phyloP scores from a whole-genome alignment of 2,329 filamentous ascomycete species.

The Fusarium papillatum region DNA sequence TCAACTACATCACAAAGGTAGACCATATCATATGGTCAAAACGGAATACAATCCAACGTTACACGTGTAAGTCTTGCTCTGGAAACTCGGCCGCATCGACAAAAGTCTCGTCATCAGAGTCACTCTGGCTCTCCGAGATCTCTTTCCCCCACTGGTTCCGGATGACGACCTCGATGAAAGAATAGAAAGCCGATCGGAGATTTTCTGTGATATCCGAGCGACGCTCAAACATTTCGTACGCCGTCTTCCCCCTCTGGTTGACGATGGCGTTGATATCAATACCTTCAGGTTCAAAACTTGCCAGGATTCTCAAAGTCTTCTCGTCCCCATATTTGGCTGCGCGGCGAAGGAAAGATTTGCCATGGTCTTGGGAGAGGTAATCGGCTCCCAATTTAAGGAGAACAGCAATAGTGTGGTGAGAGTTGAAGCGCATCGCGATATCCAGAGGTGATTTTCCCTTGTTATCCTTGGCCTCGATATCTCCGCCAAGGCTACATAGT shows the following conservation, averaged over 20 bases:
- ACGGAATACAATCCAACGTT: background rate
- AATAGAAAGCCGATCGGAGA: background rate
- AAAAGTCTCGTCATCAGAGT: background rate
- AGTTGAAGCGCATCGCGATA: accelerated
- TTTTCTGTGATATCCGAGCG: background rate
- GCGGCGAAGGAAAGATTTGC: accelerated
- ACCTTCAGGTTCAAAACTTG: background rate
- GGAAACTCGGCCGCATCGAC: background rate
- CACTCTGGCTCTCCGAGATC: too few species aligned
- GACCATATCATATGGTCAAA: background rate
- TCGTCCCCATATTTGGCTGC: background rate
- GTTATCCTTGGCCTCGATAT: background rate
- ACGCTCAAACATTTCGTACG: background rate
- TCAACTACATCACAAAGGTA: background rate
- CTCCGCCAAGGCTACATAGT: background rate
- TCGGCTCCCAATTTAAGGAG: background rate
- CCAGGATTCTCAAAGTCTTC: background rate
- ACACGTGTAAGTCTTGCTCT: background rate
- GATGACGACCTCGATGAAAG: background rate
- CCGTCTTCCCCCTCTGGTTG: too few species aligned
- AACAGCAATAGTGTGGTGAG: accelerated
- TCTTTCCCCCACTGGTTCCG: background rate
- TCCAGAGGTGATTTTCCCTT: background rate
- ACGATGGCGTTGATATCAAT: background rate
- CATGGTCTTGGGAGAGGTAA: background rate